Conservation (phyloP, 1,139 yeast species). For the Sugiyamaella xylanicola region DNA sequence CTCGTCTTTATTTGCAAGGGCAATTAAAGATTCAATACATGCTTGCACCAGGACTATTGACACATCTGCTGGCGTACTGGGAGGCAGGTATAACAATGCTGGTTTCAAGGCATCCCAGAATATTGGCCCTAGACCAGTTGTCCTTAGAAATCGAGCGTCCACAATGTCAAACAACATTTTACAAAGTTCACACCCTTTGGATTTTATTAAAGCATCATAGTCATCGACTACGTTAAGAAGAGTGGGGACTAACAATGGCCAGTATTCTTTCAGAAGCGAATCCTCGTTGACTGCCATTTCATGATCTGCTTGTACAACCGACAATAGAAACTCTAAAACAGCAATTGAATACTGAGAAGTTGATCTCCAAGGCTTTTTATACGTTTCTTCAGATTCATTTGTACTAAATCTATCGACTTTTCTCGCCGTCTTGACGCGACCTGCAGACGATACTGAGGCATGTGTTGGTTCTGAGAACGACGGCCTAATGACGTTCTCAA, state of each 20-base stretch:
- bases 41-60: slow-evolving; percentile 21
- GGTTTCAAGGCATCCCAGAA: slow-evolving; percentile 46
- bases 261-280: slow-evolving; percentile 35
- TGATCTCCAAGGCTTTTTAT: slow-evolving; percentile 42
- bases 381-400: slow-evolving; percentile 18
- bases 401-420: slow-evolving; percentile 8
- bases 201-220: slow-evolving; percentile 50
- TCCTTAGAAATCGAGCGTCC: slow-evolving; percentile 36
- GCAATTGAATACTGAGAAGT: slow-evolving; percentile 35
- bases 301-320: slow-evolving; percentile 22
- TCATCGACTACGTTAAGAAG: slow-evolving; percentile 55
- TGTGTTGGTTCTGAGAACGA: slow-evolving; percentile 25
- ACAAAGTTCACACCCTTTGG: slow-evolving; percentile 48
- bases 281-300: slow-evolving; percentile 20
- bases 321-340: slow-evolving; percentile 42
- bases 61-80: slow-evolving; percentile 23
- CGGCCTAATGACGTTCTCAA: slow-evolving; percentile 22
- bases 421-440: slow-evolving; percentile 7
- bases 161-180: slow-evolving; percentile 35
- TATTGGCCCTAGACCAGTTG: slow-evolving; percentile 50
- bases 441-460: slow-evolving; percentile 24
- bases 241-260: slow-evolving; percentile 55
- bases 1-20: slow-evolving; percentile 23
- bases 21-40: slow-evolving; percentile 27
- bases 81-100: slow-evolving; percentile 34